A percentile compares a stretch with the other conserved stretches of the same genome.
Conservation (phyloP, 805 yeast genomes). For the Nakazawaea molendinolei region DNA sequence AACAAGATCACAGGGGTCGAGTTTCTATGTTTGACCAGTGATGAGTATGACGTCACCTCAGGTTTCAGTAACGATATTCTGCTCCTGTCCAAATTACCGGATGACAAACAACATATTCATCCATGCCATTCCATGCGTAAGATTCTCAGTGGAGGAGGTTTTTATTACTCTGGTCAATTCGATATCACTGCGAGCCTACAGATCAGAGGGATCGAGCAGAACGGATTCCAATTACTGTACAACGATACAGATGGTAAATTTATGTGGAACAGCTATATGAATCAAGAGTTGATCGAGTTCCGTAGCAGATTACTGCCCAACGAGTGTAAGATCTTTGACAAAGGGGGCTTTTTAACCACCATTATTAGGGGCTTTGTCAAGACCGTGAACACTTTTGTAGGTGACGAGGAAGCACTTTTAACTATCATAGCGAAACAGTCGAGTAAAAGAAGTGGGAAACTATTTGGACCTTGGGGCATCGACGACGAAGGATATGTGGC, state of each 20-base stretch:
- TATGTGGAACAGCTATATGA: slow-evolving; percentile 47
- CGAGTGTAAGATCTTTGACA: slow-evolving; percentile 37
- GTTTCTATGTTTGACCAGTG: slow-evolving; percentile 57
- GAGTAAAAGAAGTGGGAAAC: slow-evolving; percentile 34
- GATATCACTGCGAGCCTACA: slow-evolving; percentile 40
- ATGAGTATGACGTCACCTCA: slow-evolving; percentile 38
- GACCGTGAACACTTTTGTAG: slow-evolving; percentile 28
- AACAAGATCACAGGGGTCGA: slow-evolving; percentile 52
- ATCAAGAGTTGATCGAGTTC: slow-evolving; percentile 37
- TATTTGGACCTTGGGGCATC: slow-evolving; percentile 52
- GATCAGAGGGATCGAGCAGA: slow-evolving; percentile 31
- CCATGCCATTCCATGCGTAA: slow-evolving; percentile 41
- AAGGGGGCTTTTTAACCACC: slow-evolving; percentile 38
- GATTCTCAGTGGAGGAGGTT: slow-evolving; percentile 38
- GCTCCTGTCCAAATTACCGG: slow-evolving; percentile 8
- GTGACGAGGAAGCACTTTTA: slow-evolving; percentile 31
- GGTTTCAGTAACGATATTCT: slow-evolving; percentile 14
- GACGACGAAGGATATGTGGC: slow-evolving; percentile 51
- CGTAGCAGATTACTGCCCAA: slow-evolving; percentile 32
- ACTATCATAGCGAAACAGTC: slow-evolving; percentile 48
- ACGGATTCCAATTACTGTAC: slow-evolving; percentile 23
- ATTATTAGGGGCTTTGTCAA: slow-evolving; percentile 48
- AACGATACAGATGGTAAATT: slow-evolving; percentile 37
- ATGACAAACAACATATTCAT: slow-evolving; percentile 17
- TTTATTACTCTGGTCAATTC: slow-evolving; percentile 40